Conservation (phyloP, 2,329 filamentous ascomycete genomes). For the Fusarium illudens region DNA sequence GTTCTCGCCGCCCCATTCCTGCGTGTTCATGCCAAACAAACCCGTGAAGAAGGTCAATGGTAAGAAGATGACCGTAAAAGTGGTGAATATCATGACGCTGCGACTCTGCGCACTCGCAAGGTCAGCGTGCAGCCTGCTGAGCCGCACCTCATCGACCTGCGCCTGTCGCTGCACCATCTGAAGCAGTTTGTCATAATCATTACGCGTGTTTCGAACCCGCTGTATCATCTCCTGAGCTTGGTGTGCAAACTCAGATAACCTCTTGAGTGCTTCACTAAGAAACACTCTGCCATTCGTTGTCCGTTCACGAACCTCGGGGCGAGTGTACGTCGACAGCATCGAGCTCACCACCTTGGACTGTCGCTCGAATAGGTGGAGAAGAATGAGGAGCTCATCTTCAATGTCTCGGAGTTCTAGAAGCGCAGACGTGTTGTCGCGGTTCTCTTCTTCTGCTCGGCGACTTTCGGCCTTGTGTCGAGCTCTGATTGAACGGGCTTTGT, state of each 20-base stretch:
- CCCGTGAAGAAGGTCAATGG: slow-evolving; percentile 72
- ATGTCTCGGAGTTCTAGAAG: slow-evolving; percentile 70
- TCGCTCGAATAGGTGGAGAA: slow-evolving; percentile 65
- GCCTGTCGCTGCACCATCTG: slow-evolving; percentile 74
- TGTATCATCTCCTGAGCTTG: slow-evolving; percentile 65
- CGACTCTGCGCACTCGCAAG: slow-evolving; percentile 69
- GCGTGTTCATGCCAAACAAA: slow-evolving; percentile 71
- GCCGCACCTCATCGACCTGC: slow-evolving; percentile 71
- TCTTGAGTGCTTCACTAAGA: slow-evolving; percentile 60
- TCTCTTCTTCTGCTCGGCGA: slow-evolving; percentile 62
- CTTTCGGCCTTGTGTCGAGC: slow-evolving; percentile 52
- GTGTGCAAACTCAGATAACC: slow-evolving; percentile 63
- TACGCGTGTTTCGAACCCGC: slow-evolving; percentile 65
- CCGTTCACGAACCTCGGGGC: slow-evolving; percentile 50
- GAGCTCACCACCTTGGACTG: slow-evolving; percentile 60
- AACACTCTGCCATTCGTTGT: slow-evolving; percentile 60
- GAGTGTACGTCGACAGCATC: slow-evolving; percentile 56
- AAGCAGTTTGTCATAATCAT: slow-evolving; percentile 71
- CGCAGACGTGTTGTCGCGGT: slow-evolving; percentile 69
- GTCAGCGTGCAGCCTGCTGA: slow-evolving; percentile 69
- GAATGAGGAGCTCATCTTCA: slow-evolving; percentile 68
- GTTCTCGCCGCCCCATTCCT: slow-evolving; percentile 64
- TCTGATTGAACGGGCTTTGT: slow-evolving; percentile 51
- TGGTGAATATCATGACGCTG: slow-evolving; percentile 73
- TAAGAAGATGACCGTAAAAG: slow-evolving; percentile 69